Base-by-base conservation (phyloP, 208 protist genomes). In the Crithidia bombi region DNA sequence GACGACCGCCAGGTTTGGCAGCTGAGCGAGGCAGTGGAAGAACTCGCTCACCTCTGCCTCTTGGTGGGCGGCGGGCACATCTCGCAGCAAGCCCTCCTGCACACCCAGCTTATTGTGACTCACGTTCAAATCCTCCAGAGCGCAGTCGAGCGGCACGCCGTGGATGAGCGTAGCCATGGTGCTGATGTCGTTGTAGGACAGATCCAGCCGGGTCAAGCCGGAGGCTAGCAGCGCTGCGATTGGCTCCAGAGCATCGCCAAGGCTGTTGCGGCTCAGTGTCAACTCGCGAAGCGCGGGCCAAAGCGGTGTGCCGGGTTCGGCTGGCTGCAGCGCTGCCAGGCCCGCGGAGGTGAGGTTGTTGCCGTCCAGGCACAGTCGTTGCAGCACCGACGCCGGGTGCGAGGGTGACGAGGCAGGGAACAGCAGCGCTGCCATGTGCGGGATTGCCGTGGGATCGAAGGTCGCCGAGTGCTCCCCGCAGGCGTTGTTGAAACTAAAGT, bases 71-170 rank as follows among this genome's bases (percentile, higher is more conserved):
- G 68, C 39, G 0, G 72, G 28, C 1, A 69, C 28, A 1, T 64
- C 56, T 14, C 50, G 56, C 32, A 64, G 47, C 2, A 46, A 38
- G 9, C 52, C 52, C 33, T 82, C 65, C 65, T 91, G 80, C 43
- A 78, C 76, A 28, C 91, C 91, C 26, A 96, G 69, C 50, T 69
- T 69, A 66, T 96, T 96, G 73, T 96, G 86, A 7, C 85, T 86
- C 15, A 93, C 25, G 62, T 93, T 80, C 4, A 95, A 56, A 14
- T 79, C 68, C 2, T 44, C 28, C 15, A 95, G 74, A 9, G 69
- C 30, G 30, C 19, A 14, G 47, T 74, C 87, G 1, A 1, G 21
- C 12, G 50, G 35, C n/a, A 95, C 66, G 0, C 77, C 87, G 11
- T 4, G 21, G 41, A 81, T 23, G 15, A 95, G 65, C 23, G 44